Evolutionary conservation across 768 basidiomycete species (phyloP).

Genomic region (Gyrodon lividus): DNA sequence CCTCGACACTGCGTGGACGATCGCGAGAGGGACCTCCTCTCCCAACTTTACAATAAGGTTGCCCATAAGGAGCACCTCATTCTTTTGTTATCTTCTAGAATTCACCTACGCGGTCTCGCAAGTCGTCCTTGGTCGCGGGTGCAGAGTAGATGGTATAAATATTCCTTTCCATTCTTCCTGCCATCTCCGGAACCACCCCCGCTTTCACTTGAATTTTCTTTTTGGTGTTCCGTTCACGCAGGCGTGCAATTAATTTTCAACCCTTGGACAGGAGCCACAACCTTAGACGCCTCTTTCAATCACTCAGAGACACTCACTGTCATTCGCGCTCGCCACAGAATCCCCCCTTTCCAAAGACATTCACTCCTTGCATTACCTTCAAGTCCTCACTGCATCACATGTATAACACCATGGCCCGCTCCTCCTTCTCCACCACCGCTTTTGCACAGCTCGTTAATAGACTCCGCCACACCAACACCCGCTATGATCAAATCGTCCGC

Average conservation of each 20-base stretch:
- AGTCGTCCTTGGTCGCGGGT: neutral
- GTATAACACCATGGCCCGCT: conserved; percentile 19
- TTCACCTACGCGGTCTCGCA: neutral
- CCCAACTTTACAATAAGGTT: conserved; percentile 12
- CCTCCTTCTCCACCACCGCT: conserved; percentile 20
- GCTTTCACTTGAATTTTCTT: neutral
- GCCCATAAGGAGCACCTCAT: conserved; percentile 2
- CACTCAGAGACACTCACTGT: neutral
- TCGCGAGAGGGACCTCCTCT: neutral
- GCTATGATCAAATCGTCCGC: conserved; percentile 39
- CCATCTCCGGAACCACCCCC: conserved; percentile 16
- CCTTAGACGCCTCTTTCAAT: neutral
- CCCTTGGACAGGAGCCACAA: conserved; percentile 2
- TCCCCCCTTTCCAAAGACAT: neutral
- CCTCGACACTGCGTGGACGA: neutral
- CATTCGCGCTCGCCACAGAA: neutral
- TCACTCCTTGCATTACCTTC: neutral
- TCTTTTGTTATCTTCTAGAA: conserved; percentile 4
- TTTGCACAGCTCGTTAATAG: conserved; percentile 39
- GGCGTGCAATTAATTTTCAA: conserved; percentile 8
- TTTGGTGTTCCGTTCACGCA: conserved; percentile 12
- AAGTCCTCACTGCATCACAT: neutral
- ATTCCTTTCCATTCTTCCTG: neutral
- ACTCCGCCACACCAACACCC: conserved; percentile 44
- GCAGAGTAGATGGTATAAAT: conserved; percentile 21